Conservation (phyloP, 306 rosid genomes). For the Cercis canadensis region DNA sequence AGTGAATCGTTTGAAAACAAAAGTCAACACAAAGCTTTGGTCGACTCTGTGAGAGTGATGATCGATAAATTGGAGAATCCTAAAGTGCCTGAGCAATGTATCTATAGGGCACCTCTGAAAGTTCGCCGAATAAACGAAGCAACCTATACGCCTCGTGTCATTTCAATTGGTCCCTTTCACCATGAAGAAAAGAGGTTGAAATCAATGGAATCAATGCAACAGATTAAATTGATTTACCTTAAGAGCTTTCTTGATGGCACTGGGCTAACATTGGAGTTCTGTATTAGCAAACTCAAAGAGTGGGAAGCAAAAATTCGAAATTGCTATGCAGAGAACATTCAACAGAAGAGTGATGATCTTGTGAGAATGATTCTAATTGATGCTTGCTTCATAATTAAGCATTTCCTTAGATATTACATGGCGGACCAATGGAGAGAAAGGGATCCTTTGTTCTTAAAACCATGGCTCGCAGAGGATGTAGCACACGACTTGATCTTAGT, state of each 20-base stretch:
- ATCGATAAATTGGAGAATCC: no score
- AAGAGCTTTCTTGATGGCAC: conserved; percentile 33
- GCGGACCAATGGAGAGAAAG: not conserved
- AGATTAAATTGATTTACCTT: conserved; percentile 40
- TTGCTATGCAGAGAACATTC: conserved; percentile 35
- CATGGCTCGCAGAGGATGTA: conserved; percentile 46
- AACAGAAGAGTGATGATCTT: conserved; percentile 26
- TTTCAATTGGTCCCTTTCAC: conserved; percentile 51
- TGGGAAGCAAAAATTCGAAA: conserved; percentile 18
- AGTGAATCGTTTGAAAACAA: no score
- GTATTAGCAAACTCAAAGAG: conserved; percentile 1
- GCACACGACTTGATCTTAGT: conserved; percentile 45
- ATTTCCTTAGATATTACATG: conserved; percentile 21
- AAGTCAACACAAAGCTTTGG: no score
- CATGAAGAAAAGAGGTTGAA: conserved; percentile 33
- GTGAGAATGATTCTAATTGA: conserved; percentile 30
- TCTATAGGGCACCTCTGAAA: conserved; percentile 41
- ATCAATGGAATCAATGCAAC: conserved; percentile 37
- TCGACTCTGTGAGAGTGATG: no score
- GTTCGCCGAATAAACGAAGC: conserved; percentile 33
- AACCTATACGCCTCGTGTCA: not conserved
- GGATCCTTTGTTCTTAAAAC: conserved; percentile 42
- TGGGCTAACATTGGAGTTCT: conserved; percentile 11
- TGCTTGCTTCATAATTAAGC: conserved; percentile 42
- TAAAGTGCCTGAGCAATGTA: not conserved